Base-by-base conservation (phyloP, 257 asterid species). In the Przewalskia tangutica region DNA sequence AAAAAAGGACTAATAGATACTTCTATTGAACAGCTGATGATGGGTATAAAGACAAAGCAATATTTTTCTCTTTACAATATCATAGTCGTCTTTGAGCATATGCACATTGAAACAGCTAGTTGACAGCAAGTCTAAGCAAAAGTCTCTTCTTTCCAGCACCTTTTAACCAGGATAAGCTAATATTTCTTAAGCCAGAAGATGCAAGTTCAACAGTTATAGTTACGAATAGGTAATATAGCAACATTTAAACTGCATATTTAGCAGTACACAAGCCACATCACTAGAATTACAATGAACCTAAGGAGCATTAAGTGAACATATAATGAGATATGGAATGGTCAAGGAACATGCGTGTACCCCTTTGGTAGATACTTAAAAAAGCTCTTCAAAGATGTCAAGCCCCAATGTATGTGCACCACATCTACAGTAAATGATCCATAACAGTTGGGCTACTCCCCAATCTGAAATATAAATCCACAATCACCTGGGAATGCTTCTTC, bases 401-500 rank as follows among this genome's bases (percentile, higher is more conserved):
- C 93, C 85, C 89, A 88, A 82, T 82, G 88, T 84, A 91, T 81
- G 86, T 82, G 87, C 89, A 86, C 87, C 89, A 87, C 88, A 87
- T 87, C 90, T 80, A 46, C 63, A 86, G 81, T 84, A 78, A 81
- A 87, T 70, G 89, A 85, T 86, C 86, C 86, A 87, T 83, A 88
- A 88, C 86, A 88, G 60, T 82, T 87, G 90, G 59, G 87, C 79
- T 86, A 88, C 92, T 86, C 81, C 88, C 89, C 87, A 89, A 86
- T 86, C 89, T 88, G 58, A 89, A 90, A 89, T 84, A 81, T 87
- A 89, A 88, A 94, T 85, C 88, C 93, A 84, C 89, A 89, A 88
- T 93, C 96, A 94, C 97, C 96, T 93, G 84, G 97, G 97, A 88
- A 94, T 94, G 93, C 97, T 91, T 90, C 97, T 89, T 85, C 97